Evolutionary conservation across 164 flowering plant species (phyloP).

Genomic region (Annona squamosa): DNA sequence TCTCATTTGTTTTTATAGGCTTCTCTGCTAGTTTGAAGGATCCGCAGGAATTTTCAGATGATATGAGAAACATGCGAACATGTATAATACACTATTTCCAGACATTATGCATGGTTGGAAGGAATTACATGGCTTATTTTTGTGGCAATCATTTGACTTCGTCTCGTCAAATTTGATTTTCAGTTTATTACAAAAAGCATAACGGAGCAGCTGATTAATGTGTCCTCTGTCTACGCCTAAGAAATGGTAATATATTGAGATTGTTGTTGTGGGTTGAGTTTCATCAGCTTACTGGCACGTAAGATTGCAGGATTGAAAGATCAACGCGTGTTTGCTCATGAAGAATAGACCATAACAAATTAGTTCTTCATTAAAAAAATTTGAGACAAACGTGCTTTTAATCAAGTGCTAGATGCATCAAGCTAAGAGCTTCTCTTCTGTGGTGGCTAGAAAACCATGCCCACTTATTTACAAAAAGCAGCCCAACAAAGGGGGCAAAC

Average conservation of each 20-base stretch:
- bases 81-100: background rate
- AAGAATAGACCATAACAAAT: too few relatives aligned
- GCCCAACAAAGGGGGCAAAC: too few relatives aligned
- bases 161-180: background rate
- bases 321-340: too few relatives aligned
- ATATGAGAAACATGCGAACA: background rate
- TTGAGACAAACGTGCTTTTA: too few relatives aligned
- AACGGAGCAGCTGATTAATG: background rate
- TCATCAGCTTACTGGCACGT: background rate
- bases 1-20: background rate
- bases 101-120: background rate
- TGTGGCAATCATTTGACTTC: background rate
- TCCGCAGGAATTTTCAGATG: background rate
- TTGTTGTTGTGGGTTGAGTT: background rate
- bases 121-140: background rate
- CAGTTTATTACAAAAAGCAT: background rate
- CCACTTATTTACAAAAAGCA: too few relatives aligned
- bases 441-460: too few relatives aligned
- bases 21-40: background rate
- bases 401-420: too few relatives aligned
- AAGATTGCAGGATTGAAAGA: too few relatives aligned
- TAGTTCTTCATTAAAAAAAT: too few relatives aligned
- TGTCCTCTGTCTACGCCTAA: background rate
- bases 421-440: too few relatives aligned
- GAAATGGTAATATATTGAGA: background rate